phyloP scores from a whole-genome alignment of 345 rosid species.

The Pseudoturritis turrita region DNA sequence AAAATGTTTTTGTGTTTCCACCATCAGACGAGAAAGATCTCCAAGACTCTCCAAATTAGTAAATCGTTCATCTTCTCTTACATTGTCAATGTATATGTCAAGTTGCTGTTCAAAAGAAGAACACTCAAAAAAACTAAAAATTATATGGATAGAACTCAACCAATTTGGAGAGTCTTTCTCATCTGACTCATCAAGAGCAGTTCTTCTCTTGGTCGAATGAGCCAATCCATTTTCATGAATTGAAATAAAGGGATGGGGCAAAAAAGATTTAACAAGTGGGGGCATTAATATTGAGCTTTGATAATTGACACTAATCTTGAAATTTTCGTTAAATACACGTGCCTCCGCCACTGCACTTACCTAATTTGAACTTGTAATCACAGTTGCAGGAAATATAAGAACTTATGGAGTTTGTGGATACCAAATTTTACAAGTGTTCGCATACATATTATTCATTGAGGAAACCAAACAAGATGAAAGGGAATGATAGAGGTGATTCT shows the following conservation, averaged over 20 bases:
- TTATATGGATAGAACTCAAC: background rate
- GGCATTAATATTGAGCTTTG: too few relatives aligned
- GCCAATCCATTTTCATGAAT: too few relatives aligned
- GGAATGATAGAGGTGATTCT: background rate
- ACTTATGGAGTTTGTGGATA: background rate
- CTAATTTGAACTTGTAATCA: too few relatives aligned
- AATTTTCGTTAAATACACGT: too few relatives aligned
- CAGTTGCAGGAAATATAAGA: background rate
- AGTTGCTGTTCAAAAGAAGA: background rate
- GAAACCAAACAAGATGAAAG: too few relatives aligned
- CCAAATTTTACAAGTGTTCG: background rate
- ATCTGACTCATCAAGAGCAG: too few relatives aligned
- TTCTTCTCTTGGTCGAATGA: too few relatives aligned
- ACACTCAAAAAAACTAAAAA: background rate
- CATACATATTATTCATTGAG: background rate
- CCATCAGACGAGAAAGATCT: background rate
- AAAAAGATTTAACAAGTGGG: too few relatives aligned
- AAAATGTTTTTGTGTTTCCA: background rate
- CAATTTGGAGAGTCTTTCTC: too few relatives aligned
- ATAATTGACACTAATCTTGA: too few relatives aligned
- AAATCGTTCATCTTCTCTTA: background rate
- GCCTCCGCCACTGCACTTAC: too few relatives aligned
- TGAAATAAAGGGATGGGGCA: too few relatives aligned
- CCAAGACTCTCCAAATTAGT: background rate
- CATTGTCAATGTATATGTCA: background rate